Conservation (phyloP, 257 asterid species). For the Penstemon davidsonii region DNA sequence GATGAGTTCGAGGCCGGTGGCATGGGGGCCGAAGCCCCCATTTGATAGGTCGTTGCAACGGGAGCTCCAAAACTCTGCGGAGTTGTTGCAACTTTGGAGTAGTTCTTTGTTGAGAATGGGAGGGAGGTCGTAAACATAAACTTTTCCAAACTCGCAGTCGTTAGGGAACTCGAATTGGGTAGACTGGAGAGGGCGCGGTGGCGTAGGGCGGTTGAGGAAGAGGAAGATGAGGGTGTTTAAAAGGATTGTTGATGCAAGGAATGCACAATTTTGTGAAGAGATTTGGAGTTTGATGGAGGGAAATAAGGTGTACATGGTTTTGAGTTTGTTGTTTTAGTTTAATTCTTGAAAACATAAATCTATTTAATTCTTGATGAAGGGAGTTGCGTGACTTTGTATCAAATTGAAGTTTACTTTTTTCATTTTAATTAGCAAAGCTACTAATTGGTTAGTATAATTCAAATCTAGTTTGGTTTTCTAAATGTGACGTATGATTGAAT, state of each 20-base stretch:
- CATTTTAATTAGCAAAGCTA: too few species aligned
- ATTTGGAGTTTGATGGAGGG: slow-evolving; percentile 8
- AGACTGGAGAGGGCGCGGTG: background rate
- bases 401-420: too few species aligned
- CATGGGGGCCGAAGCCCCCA: slow-evolving; percentile 52
- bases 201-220: background rate
- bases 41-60: slow-evolving; percentile 48
- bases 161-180: background rate
- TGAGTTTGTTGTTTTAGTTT: too few species aligned
- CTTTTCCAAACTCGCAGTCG: slow-evolving; percentile 47
- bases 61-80: slow-evolving; percentile 48
- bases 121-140: slow-evolving; percentile 56
- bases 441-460: too few species aligned
- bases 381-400: too few species aligned
- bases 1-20: slow-evolving; percentile 45
- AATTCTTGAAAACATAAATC: too few species aligned
- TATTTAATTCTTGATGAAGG: too few species aligned
- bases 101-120: slow-evolving; percentile 42
- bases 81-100: slow-evolving; percentile 30
- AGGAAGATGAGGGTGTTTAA: slow-evolving; percentile 7
- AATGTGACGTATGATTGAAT: too few species aligned
- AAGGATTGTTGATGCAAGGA: slow-evolving; percentile 3
- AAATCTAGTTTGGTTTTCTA: too few species aligned
- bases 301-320: slow-evolving; percentile 1
- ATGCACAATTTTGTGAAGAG: background rate